Conservation (phyloP, 208 protist genomes). For the Wallacemonas collosoma region DNA sequence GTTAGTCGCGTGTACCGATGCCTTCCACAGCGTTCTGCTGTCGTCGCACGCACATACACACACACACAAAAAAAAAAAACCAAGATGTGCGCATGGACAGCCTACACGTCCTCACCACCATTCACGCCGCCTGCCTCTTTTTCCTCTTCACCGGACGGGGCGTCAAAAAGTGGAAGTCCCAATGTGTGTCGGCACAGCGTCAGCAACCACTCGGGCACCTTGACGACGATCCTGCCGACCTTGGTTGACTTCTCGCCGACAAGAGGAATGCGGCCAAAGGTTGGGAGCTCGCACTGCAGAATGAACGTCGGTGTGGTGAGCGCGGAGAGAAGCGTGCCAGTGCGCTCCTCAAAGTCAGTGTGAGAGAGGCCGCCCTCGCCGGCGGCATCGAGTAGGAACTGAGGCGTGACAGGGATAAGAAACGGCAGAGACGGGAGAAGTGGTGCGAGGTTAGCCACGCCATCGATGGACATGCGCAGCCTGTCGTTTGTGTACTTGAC, state of each 20-base stretch:
- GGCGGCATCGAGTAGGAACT: conserved; percentile 47
- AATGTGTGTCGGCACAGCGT: conserved; percentile 62
- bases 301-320: conserved; percentile 56
- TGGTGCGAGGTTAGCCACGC: conserved; percentile 46
- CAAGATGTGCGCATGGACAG: conserved; percentile 7
- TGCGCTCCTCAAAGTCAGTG: conserved; percentile 37
- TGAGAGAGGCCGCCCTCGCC: conserved; percentile 34
- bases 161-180: conserved; percentile 33
- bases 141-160: background rate
- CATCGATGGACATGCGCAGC: conserved; percentile 75
- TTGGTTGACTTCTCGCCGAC: conserved; percentile 54
- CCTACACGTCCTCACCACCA: conserved; percentile 11
- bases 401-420: conserved; percentile 43
- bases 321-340: conserved; percentile 21
- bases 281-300: conserved; percentile 37
- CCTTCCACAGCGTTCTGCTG: no score
- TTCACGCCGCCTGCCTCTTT: conserved; percentile 12
- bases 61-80: conserved; percentile 8
- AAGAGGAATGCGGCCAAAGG: conserved; percentile 49
- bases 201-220: conserved; percentile 66
- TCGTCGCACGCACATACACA: no score
- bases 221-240: conserved; percentile 60
- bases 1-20: no score
- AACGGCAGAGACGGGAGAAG: conserved; percentile 53
- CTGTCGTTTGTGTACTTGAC: conserved; percentile 83